Base-by-base conservation (phyloP, 116 monocot genomes). In the Trichopus zeylanicus region DNA sequence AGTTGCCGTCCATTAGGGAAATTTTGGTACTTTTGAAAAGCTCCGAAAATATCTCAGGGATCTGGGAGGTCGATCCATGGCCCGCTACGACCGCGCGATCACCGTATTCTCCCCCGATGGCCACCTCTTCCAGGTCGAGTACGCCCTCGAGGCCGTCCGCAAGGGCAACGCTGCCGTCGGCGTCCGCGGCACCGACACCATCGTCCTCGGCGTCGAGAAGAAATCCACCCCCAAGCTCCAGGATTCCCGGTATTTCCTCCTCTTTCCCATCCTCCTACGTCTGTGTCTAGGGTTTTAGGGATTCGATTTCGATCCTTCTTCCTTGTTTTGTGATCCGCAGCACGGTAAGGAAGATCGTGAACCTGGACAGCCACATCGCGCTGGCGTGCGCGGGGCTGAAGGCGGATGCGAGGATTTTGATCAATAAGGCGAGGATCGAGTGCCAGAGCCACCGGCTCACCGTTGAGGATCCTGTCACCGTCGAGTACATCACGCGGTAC, bases 131-230 rank as follows among this genome's bases (percentile, higher is more conserved):
- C 88, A 93, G 77, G 93, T 93, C 9, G 93, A 88, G 68, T 93
- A 93, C 77, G 93, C 93, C 49, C 77, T 93, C 49, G 93, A 93
- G 72, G 93, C 88, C 53, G 88, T 93, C 37, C 84, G 82, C 52
- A 81, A 88, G 74, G 93, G 93, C 56, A 88, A 88, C 77, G 88
- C 88, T 26, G 85, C 88, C 64, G 88, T 88, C 33, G 88, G 93
- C 57, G 88, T 93, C 53, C 88, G 89, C 28, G 89, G 89, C 64
- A 68, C 69, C 51, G 86, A 86, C 75, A 74, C 75, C 73, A 71
- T 94, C 75, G 89, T 94, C 27, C 94, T 94, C 62, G 94, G 83
- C 52, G 86, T 89, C 31, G 94, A 89, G 81, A 94, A 94, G 69
- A 89, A 94, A 53, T 80, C 94, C 53, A 81, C 94, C 29, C 75